Evolutionary conservation across 441 rosid species (phyloP).

Genomic region (Rhodomyrtus psidioides): DNA sequence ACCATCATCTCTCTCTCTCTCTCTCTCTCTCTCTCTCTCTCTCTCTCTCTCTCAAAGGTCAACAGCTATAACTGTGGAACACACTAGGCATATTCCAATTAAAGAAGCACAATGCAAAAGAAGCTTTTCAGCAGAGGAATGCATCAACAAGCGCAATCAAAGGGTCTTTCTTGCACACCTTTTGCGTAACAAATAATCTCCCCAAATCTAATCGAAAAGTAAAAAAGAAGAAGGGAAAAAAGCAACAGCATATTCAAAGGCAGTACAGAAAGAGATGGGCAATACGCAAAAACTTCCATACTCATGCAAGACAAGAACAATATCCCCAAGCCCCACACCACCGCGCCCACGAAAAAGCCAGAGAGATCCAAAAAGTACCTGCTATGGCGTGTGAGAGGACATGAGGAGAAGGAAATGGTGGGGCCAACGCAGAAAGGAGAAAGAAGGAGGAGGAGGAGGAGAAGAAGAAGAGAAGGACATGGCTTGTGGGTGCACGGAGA

Average conservation of each 20-base stretch:
- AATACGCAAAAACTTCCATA: constrained; percentile 6
- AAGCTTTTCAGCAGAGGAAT: background rate
- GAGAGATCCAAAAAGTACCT: constrained; percentile 16
- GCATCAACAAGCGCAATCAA: constrained; percentile 47
- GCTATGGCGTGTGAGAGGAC: constrained; percentile 14
- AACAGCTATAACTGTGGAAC: constrained; percentile 21
- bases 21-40: background rate
- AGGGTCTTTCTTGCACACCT: constrained; percentile 25
- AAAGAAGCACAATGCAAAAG: constrained; percentile 24
- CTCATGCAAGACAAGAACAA: background rate
- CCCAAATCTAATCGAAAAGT: constrained; percentile 5
- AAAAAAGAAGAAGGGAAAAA: background rate
- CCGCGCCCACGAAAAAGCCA: background rate
- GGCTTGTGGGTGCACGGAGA: background rate
- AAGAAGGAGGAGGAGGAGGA: background rate
- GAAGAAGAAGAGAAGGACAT: background rate
- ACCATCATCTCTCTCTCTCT: constrained; percentile 3
- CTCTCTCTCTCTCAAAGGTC: constrained; percentile 14
- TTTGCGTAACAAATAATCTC: constrained; percentile 20
- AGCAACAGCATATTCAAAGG: background rate
- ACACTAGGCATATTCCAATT: background rate
- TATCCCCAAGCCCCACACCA: background rate
- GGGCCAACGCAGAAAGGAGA: background rate
- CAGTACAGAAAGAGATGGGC: constrained; percentile 9
- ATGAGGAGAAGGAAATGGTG: background rate